A percentile compares a stretch with the other conserved stretches of the same genome.
phyloP scores from a whole-genome alignment of 805 yeast species.

The Cyberlindnera xylosilytica region DNA sequence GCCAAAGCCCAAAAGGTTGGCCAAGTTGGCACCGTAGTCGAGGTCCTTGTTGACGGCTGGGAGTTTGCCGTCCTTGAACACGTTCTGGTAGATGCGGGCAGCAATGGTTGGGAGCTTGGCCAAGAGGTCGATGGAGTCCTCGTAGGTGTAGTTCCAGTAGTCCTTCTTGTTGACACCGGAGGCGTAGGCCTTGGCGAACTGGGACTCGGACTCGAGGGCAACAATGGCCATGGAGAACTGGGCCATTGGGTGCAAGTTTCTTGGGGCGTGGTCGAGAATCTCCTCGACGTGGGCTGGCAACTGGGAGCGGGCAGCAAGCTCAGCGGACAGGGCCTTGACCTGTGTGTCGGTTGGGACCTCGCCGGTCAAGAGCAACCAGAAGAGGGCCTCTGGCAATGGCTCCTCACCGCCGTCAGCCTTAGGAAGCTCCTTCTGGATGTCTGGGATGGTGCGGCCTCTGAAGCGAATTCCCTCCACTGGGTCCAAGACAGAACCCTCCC shows the following conservation, averaged over 20 bases:
- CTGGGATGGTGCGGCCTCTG: slow-evolving; percentile 83
- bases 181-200: slow-evolving; percentile 83
- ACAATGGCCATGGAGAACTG: slow-evolving; percentile 81
- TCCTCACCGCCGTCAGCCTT: slow-evolving; percentile 65
- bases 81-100: slow-evolving; percentile 79
- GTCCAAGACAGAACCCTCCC: slow-evolving; percentile 88
- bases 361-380: slow-evolving; percentile 82
- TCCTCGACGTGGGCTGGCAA: slow-evolving; percentile 77
- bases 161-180: slow-evolving; percentile 78
- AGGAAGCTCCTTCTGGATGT: slow-evolving; percentile 70
- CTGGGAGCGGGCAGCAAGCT: slow-evolving; percentile 73
- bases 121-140: slow-evolving; percentile 74
- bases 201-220: slow-evolving; percentile 79
- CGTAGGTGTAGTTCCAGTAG: slow-evolving; percentile 81
- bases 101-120: slow-evolving; percentile 83
- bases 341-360: slow-evolving; percentile 75
- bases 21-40: slow-evolving; percentile 68
- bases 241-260: slow-evolving; percentile 84
- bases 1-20: slow-evolving; percentile 55
- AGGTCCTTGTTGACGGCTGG: slow-evolving; percentile 45
- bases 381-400: slow-evolving; percentile 74
- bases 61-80: slow-evolving; percentile 76
- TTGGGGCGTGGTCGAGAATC: slow-evolving; percentile 70
- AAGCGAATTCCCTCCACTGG: slow-evolving; percentile 84
- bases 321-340: slow-evolving; percentile 67